Evolutionary conservation across 2,329 filamentous ascomycete species (phyloP), one percentile per base, ranked within the genome.

Genomic region (Botrytis sinoallii): DNA sequence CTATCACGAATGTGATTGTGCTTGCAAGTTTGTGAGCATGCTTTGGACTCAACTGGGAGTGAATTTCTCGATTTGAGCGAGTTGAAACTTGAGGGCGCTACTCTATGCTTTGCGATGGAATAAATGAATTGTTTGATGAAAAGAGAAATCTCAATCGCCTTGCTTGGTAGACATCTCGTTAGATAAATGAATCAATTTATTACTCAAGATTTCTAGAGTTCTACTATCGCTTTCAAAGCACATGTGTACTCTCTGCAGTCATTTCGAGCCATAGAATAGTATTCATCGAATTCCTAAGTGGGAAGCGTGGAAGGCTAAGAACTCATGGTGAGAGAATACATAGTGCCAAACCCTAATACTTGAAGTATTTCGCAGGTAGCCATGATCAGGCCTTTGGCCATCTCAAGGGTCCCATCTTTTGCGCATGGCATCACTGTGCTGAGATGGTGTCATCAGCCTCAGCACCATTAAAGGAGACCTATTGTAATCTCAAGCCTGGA

Each of bases 1-100:
- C 32, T 59, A 48, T 35, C 70, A 32, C 46, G 63, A 7, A 72
- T 72, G 32, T 72, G 61, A 72, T 69, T 42, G 57, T 16, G 35
- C 46, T 57, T 40, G 38, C 20, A 25, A 48, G 46, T 48, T 48
- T 48, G 20, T 38, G 16, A 55, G 35, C 25, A 68, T 68, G 5
- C 55, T 68, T 55, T 55, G 25, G 35, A n/a, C 35, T 55, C 35
- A n/a, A 40, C 1, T 40, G 16, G 46, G 48, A 40, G n/a, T 32
- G n/a, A 29, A n/a, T 29, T 57, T 20, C 8, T 68, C 35, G 29
- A 35, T 55, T 42, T 55, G 25, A 35, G 46, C 14, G 65, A 29
- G 46, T 25, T 67, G 22, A 10, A 18, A 29, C 16, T 55, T 68
- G 46, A 20, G 20, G 6, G 59, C 35, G 20, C 59, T 40, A n/a